Conservation (phyloP, 169 alveolate species). For the Cryptosporidium sp. region DNA sequence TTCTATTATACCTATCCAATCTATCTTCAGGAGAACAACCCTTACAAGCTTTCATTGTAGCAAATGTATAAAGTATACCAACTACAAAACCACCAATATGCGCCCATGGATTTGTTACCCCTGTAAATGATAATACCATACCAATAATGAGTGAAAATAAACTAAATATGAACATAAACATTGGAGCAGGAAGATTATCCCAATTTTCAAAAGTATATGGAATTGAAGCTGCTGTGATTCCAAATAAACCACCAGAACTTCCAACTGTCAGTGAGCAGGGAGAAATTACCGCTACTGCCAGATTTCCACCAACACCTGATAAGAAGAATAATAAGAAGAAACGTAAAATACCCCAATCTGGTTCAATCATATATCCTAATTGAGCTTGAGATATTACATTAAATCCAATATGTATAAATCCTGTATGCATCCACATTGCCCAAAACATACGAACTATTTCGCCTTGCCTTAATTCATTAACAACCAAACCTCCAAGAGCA, state of each 20-base stretch:
- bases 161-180: conserved; percentile 65
- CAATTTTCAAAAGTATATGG: conserved; percentile 80
- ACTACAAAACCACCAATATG: conserved; percentile 73
- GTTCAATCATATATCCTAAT: conserved; percentile 89
- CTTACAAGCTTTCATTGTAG: conserved; percentile 64
- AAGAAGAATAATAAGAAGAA: conserved; percentile 82
- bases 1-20: conserved; percentile 66
- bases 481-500: conserved; percentile 75
- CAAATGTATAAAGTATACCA: conserved; percentile 62
- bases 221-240: conserved; percentile 88
- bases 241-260: conserved; percentile 90
- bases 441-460: conserved; percentile 87
- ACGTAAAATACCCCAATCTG: conserved; percentile 91
- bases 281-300: conserved; percentile 85
- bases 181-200: conserved; percentile 66
- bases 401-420: conserved; percentile 85
- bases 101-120: conserved; percentile 74
- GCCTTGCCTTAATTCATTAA: conserved; percentile 77
- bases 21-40: conserved; percentile 75
- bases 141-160: conserved; percentile 56
- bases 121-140: conserved; percentile 73
- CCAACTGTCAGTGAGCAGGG: conserved; percentile 91
- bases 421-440: conserved; percentile 88
- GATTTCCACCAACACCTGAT: conserved; percentile 86
- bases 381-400: conserved; percentile 87